Percentiles rank a stretch among this genome's conserved stretches.
These are phyloP conservation scores for Colletotrichum sp. DNA, from an alignment of 2,329 filamentous ascomycete genomes.

Conservation along the genomic window DNA sequence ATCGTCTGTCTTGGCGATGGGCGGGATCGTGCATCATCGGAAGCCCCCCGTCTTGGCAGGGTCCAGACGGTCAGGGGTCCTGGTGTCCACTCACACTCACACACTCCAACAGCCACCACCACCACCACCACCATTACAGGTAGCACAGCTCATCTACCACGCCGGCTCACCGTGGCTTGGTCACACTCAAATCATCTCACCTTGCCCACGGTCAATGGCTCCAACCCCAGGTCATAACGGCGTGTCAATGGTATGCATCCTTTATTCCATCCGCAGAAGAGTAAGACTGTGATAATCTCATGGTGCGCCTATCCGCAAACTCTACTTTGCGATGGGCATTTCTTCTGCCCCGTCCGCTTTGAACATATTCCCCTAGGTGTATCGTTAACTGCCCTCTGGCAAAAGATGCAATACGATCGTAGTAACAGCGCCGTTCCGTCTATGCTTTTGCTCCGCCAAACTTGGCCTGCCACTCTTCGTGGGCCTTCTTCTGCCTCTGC, in stretches of 20 bases:
- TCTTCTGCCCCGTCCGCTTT: not conserved
- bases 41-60: constrained; percentile 11
- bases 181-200: not conserved
- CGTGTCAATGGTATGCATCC: not conserved
- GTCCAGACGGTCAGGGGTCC: constrained; percentile 12
- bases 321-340: not conserved
- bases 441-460: constrained; percentile 17
- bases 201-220: not conserved
- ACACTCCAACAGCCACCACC: not conserved
- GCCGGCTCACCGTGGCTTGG: not conserved
- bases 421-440: not conserved
- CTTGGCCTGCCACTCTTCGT: constrained; percentile 62
- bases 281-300: not conserved
- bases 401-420: not conserved
- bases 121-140: not conserved
- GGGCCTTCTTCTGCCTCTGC: constrained; percentile 87
- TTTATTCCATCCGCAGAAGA: not conserved
- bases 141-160: not conserved
- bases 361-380: not conserved
- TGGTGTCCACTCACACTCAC: not conserved
- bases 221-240: not conserved
- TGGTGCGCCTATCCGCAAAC: not conserved
- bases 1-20: constrained; percentile 1
- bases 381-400: not conserved
- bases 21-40: constrained; percentile 10